Percentiles rank a stretch among this genome's conserved stretches.
Evolutionary conservation across 495 filamentous ascomycete species (phyloP).

Genomic region (Podospora didyma): DNA sequence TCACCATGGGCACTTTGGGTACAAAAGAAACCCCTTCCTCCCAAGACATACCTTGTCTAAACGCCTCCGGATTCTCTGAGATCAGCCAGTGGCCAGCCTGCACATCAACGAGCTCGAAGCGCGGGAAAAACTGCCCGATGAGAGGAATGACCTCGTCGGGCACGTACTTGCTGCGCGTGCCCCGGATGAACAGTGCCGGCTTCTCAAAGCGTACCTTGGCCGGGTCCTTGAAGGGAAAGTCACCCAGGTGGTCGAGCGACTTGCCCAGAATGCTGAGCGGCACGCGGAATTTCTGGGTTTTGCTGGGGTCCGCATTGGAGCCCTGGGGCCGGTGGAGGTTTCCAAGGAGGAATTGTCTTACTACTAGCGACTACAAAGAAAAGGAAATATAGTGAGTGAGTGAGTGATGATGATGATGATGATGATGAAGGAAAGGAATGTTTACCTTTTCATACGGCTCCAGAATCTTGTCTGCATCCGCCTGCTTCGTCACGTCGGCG

Average conservation of each 20-base stretch:
- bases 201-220: slow-evolving; percentile 61
- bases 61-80: slow-evolving; percentile 85
- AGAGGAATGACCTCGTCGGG: slow-evolving; percentile 82
- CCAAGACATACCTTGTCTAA: slow-evolving; percentile 68
- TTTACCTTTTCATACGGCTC: slow-evolving; percentile 67
- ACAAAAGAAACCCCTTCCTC: too few species aligned
- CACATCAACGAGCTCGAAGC: slow-evolving; percentile 73
- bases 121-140: slow-evolving; percentile 86
- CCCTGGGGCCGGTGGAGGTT: slow-evolving; percentile 62
- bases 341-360: slow-evolving; percentile 92
- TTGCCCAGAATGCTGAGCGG: slow-evolving; percentile 38
- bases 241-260: slow-evolving; percentile 58
- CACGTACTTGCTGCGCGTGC: slow-evolving; percentile 80
- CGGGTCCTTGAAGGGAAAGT: slow-evolving; percentile 78
- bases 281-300: slow-evolving; percentile 39
- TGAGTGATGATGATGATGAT: background rate
- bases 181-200: slow-evolving; percentile 77
- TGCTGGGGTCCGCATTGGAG: too few species aligned
- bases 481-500: slow-evolving; percentile 57
- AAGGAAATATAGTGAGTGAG: too few species aligned
- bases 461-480: slow-evolving; percentile 78
- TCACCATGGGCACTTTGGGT: too few species aligned
- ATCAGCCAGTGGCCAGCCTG: slow-evolving; percentile 94
- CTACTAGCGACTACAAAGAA: slow-evolving; percentile 53
- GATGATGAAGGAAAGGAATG: background rate